Percentiles rank a stretch among this genome's conserved stretches.
phyloP scores from a whole-genome alignment of 2,329 filamentous ascomycete species.

The Fusarium nurragi region DNA sequence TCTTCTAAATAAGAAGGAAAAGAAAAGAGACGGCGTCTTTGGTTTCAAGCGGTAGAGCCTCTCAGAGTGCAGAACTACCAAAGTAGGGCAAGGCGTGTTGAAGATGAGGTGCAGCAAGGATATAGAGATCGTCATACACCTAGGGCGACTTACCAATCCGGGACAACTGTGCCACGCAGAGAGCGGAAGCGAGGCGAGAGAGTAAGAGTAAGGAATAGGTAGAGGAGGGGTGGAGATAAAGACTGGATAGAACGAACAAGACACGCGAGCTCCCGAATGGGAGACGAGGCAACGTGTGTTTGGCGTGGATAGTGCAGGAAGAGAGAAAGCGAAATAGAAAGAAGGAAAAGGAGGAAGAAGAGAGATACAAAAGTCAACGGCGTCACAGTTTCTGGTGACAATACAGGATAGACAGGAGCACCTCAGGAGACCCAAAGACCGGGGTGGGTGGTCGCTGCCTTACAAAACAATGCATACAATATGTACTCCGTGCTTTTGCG shows the following conservation, averaged over 20 bases:
- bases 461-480: background rate
- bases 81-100: slow-evolving; percentile 2
- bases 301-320: background rate
- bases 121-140: slow-evolving; percentile 44
- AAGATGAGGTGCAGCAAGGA: slow-evolving; percentile 26
- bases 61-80: background rate
- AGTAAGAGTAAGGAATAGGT: background rate
- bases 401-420: slow-evolving; percentile 1
- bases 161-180: slow-evolving; percentile 10
- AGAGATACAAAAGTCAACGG: slow-evolving; percentile 19
- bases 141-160: slow-evolving; percentile 41
- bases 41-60: slow-evolving; percentile 4
- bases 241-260: background rate
- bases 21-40: slow-evolving; percentile 13
- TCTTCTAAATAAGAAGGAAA: slow-evolving; percentile 10
- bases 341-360: background rate
- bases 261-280: slow-evolving; percentile 26
- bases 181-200: background rate
- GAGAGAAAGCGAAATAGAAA: too few species aligned
- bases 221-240: slow-evolving; percentile 1
- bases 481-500: background rate
- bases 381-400: slow-evolving; percentile 24
- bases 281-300: background rate
- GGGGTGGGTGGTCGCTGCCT: background rate
- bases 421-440: background rate